phyloP scores from a whole-genome alignment of 129 eudicot species.

The Flaveria bidentis region DNA sequence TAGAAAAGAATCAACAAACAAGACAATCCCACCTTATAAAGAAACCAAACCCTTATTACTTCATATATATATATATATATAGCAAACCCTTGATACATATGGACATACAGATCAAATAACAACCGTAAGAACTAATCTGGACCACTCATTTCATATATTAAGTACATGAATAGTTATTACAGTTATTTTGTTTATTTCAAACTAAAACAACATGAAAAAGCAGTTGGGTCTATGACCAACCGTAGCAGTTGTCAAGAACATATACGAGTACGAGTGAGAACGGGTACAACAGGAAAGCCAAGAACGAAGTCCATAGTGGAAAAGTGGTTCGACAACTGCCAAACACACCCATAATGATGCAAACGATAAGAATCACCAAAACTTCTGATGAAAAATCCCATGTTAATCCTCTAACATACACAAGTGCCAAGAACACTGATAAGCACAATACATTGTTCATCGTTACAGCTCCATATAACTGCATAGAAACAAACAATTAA shows the following conservation, averaged over 20 bases:
- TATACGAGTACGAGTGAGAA: constrained; percentile 75
- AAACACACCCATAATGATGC: constrained; percentile 72
- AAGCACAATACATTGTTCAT: constrained; percentile 81
- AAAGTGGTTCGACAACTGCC: constrained; percentile 83
- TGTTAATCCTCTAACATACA: constrained; percentile 62
- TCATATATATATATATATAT: background rate
- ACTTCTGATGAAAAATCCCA: constrained; percentile 95
- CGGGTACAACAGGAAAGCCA: constrained; percentile 82
- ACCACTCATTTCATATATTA: background rate
- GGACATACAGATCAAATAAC: background rate
- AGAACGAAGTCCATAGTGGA: constrained; percentile 76
- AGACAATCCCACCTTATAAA: constrained; percentile 15
- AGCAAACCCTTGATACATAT: constrained; percentile 1
- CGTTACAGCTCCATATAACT: constrained; percentile 88
- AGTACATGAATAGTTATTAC: background rate
- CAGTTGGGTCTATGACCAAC: constrained; percentile 57
- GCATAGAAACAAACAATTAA: constrained; percentile 26
- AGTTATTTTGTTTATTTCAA: constrained; percentile 13
- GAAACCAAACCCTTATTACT: constrained; percentile 4
- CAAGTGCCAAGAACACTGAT: constrained; percentile 85
- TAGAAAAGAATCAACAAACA: constrained; percentile 40
- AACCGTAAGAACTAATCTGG: background rate
- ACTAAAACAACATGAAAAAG: constrained; percentile 7
- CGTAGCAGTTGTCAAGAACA: constrained; percentile 76
- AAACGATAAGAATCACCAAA: constrained; percentile 69